A percentile compares a stretch with the other conserved stretches of the same genome.
phyloP scores from a whole-genome alignment of 2,329 filamentous ascomycete species.

The Microsporum audouinii region DNA sequence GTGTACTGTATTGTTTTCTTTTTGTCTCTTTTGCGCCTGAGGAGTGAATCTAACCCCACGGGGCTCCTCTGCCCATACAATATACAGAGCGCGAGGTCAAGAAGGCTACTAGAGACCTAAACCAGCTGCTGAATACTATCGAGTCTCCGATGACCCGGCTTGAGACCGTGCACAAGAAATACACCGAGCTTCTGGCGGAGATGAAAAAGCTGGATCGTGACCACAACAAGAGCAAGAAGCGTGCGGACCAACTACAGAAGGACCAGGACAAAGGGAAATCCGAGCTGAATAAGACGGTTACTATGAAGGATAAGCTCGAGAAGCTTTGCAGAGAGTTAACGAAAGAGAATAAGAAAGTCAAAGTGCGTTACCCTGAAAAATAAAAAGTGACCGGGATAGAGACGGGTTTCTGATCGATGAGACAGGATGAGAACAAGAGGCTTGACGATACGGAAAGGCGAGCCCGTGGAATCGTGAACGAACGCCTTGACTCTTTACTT shows the following conservation, averaged over 20 bases:
- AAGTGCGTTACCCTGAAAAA: slow-evolving; percentile 47
- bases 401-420: slow-evolving; percentile 11
- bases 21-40: slow-evolving; percentile 9
- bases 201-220: slow-evolving; percentile 95
- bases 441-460: slow-evolving; percentile 75
- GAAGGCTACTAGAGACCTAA: slow-evolving; percentile 82
- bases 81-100: slow-evolving; percentile 77
- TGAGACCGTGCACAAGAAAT: slow-evolving; percentile 79
- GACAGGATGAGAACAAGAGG: slow-evolving; percentile 81
- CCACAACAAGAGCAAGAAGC: slow-evolving; percentile 90
- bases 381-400: background rate
- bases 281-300: slow-evolving; percentile 80
- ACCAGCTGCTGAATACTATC: slow-evolving; percentile 71
- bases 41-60: slow-evolving; percentile 8
- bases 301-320: slow-evolving; percentile 90
- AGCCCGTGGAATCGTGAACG: slow-evolving; percentile 71
- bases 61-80: slow-evolving; percentile 19
- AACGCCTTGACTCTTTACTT: slow-evolving; percentile 68
- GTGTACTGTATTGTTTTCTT: background rate
- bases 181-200: slow-evolving; percentile 78
- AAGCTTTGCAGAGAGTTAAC: slow-evolving; percentile 91
- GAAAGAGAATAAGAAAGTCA: slow-evolving; percentile 95
- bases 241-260: slow-evolving; percentile 86
- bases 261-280: slow-evolving; percentile 84
- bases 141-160: slow-evolving; percentile 88